Evolutionary conservation across 768 basidiomycete species (phyloP), one percentile per base, ranked within the genome.

Genomic region (Tricholoma saponaceum): DNA sequence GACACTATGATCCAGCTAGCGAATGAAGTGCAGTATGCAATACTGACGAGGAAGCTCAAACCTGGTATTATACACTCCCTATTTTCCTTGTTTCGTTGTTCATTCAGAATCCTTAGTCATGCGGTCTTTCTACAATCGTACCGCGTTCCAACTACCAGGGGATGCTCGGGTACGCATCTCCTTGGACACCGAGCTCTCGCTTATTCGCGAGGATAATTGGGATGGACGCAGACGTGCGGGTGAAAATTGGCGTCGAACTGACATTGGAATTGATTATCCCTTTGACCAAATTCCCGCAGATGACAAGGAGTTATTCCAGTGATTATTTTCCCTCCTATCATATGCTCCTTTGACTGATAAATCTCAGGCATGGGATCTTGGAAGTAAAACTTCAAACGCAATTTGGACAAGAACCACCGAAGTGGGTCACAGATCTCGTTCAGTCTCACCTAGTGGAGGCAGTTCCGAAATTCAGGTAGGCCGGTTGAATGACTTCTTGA

Each of bases 131-230:
- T 99, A 98, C 76, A 97, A 98, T 68, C 90, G 97, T 41, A 98
- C 97, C 13, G 97, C 97, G 1, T 99, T 99, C 80, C 97, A 99
- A 73, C 83, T 99, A 22, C 97, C 97, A 8, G 96, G 96, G 20
- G 96, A 99, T 68, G 96, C 95, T n/a, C 86, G 93, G 52, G 97
- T 99, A 35, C 94, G 97, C 52, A 98, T 99, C 59, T 98, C 97
- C 16, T 85, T 99, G 58, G 97, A 99, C 68, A 99, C 97, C 0
- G 93, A 98, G 70, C 83, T 99, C 32, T 89, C 92, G 3, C 87
- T 99, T 82, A 72, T 97, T 54, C 83, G 97, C 60, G 97, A 99
- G 72, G 97, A 98, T 67, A 92, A 97, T 67, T 98, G 95, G 92
- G 95, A 98, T 70, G 91, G 89, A 1, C 69, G 70, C 37, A 69